Percentiles rank a stretch among this genome's conserved stretches.
phyloP scores from a whole-genome alignment of 2,329 filamentous ascomycete species.

The Monosporascus ibericus region DNA sequence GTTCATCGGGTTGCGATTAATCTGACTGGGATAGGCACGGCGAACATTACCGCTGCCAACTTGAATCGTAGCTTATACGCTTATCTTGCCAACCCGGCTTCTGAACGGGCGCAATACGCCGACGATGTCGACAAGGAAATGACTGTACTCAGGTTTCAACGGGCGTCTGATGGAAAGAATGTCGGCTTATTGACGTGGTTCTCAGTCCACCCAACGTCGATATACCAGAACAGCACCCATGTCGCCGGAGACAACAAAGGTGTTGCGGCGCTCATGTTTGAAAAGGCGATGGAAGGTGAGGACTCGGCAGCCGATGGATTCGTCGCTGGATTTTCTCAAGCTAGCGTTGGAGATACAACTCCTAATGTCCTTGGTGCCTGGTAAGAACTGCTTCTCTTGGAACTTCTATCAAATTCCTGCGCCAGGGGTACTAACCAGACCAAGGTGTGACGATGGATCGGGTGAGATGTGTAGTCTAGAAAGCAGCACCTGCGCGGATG shows the following conservation, averaged over 20 bases:
- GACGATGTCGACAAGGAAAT: slow-evolving; percentile 65
- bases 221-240: slow-evolving; percentile 85
- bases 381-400: slow-evolving; percentile 15
- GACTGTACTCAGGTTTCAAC: slow-evolving; percentile 69
- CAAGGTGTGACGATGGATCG: slow-evolving; percentile 69
- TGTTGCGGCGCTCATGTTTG: slow-evolving; percentile 77
- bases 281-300: slow-evolving; percentile 56
- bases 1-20: background rate
- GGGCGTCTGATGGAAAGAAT: slow-evolving; percentile 64
- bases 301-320: slow-evolving; percentile 56
- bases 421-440: slow-evolving; percentile 1
- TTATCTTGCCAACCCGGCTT: slow-evolving; percentile 73
- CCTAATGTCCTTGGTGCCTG: slow-evolving; percentile 80
- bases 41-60: slow-evolving; percentile 64
- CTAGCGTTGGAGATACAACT: slow-evolving; percentile 83
- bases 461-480: slow-evolving; percentile 62
- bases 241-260: slow-evolving; percentile 92
- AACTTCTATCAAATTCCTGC: background rate
- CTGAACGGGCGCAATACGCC: slow-evolving; percentile 64
- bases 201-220: slow-evolving; percentile 82
- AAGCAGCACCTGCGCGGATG: slow-evolving; percentile 71
- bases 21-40: slow-evolving; percentile 28
- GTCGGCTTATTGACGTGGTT: slow-evolving; percentile 87
- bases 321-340: slow-evolving; percentile 85
- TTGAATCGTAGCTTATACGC: slow-evolving; percentile 80